These are phyloP conservation scores for Prosopis cineraria DNA, from an alignment of 306 rosid genomes.

Conservation along the genomic window DNA sequence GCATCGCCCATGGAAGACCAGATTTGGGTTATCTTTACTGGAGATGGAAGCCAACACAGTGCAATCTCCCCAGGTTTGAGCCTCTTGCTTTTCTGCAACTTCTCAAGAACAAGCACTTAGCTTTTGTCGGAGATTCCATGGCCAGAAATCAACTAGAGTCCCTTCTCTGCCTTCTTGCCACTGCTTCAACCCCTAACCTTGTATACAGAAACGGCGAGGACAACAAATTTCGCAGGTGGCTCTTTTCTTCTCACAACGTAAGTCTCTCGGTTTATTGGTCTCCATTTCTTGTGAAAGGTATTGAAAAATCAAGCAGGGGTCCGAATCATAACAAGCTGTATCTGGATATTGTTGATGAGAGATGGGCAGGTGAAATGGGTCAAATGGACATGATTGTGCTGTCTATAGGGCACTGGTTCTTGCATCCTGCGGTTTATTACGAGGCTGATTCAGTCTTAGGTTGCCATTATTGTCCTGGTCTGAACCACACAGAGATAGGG, in stretches of 20 bases:
- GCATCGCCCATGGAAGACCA: slow-evolving; percentile 73
- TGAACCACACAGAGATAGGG: slow-evolving; percentile 83
- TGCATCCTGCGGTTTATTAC: slow-evolving; percentile 82
- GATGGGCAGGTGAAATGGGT: slow-evolving; percentile 68
- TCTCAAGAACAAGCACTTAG: slow-evolving; percentile 63
- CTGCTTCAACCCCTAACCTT: slow-evolving; percentile 62
- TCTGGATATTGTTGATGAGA: slow-evolving; percentile 76
- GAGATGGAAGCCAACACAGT: slow-evolving; percentile 82
- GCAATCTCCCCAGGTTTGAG: slow-evolving; percentile 78
- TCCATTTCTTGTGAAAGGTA: slow-evolving; percentile 80
- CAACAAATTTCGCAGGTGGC: slow-evolving; percentile 77
- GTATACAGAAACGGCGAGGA: slow-evolving; percentile 57
- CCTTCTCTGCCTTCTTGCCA: slow-evolving; percentile 79
- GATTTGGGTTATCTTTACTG: slow-evolving; percentile 71
- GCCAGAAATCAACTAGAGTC: slow-evolving; percentile 98
- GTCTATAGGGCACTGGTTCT: slow-evolving; percentile 91
- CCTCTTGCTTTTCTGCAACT: slow-evolving; percentile 64
- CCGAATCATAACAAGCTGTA: slow-evolving; percentile 59
- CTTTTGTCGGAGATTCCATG: slow-evolving; percentile 94
- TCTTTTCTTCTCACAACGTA: slow-evolving; percentile 58
- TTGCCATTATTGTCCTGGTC: slow-evolving; percentile 80
- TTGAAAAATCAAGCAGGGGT: slow-evolving; percentile 61
- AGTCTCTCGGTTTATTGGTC: slow-evolving; percentile 82
- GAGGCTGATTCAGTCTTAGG: slow-evolving; percentile 67
- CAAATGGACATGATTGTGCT: slow-evolving; percentile 58